phyloP scores from a whole-genome alignment of 2,329 filamentous ascomycete genomes.

The Ceratocystis papillata region DNA sequence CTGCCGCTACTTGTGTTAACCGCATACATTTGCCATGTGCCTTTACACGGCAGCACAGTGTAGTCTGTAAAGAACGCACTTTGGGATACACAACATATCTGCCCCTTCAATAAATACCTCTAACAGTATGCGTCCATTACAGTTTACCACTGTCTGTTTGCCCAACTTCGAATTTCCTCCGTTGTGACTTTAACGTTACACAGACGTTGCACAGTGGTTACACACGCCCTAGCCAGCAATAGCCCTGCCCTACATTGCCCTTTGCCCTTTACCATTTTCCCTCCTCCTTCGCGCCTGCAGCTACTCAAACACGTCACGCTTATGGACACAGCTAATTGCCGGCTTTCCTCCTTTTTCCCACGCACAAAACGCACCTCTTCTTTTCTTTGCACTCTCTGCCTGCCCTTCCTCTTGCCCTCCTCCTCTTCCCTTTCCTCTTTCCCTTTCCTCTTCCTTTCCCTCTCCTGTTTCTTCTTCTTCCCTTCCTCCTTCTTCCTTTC shows the following conservation, averaged over 20 bases:
- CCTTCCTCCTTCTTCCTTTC: too few species aligned
- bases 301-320: too few species aligned
- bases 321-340: constrained; percentile 2
- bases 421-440: too few species aligned
- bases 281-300: too few species aligned
- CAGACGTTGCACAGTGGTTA: neutral
- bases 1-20: too few species aligned
- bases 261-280: too few species aligned
- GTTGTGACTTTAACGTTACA: neutral
- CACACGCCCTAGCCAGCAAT: neutral
- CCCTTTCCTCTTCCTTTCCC: too few species aligned
- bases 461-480: too few species aligned
- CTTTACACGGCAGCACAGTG: neutral
- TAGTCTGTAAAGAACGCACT: too few species aligned
- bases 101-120: too few species aligned
- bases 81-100: too few species aligned
- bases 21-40: neutral
- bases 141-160: neutral
- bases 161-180: neutral
- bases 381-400: neutral
- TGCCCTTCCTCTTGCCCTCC: too few species aligned
- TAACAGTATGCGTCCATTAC: neutral
- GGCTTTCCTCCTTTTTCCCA: neutral
- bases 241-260: neutral
- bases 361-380: neutral